Conservation (phyloP, 1,284 basidiomycete genomes). For the Volvariella surrecta region DNA sequence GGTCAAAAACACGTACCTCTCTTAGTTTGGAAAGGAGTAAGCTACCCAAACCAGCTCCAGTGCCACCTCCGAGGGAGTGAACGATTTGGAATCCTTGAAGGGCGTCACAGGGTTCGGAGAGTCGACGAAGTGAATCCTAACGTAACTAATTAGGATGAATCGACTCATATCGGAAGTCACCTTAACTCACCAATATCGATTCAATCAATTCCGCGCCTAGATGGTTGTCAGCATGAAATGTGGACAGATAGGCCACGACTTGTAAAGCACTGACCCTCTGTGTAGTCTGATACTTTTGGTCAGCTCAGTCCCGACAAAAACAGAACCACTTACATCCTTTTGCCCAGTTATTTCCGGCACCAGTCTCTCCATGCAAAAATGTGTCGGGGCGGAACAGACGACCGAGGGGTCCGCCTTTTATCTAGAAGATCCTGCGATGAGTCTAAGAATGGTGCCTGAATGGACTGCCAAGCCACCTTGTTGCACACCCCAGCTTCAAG, state of each 20-base stretch:
- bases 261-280: conserved; percentile 51
- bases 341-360: conserved; percentile 93
- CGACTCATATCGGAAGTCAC: not conserved
- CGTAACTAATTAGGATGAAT: not conserved
- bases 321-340: conserved; percentile 65
- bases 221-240: not conserved
- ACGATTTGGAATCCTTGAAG: conserved; percentile 93
- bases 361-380: conserved; percentile 62
- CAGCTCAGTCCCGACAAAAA: conserved; percentile 4
- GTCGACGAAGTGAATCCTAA: conserved; percentile 63
- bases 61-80: conserved; percentile 93
- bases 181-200: conserved; percentile 52
- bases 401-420: conserved; percentile 64
- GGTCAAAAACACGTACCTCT: conserved; percentile 51
- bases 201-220: conserved; percentile 90
- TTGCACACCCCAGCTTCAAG: conserved; percentile 89
- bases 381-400: conserved; percentile 85
- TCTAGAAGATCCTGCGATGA: conserved; percentile 25
- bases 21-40: conserved; percentile 79
- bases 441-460: not conserved
- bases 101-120: conserved; percentile 77
- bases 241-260: not conserved
- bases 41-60: conserved; percentile 81
- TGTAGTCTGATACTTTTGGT: conserved; percentile 52
- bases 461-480: conserved; percentile 36